phyloP scores from a whole-genome alignment of 164 flowering plant species.

The Warburgia ugandensis region DNA sequence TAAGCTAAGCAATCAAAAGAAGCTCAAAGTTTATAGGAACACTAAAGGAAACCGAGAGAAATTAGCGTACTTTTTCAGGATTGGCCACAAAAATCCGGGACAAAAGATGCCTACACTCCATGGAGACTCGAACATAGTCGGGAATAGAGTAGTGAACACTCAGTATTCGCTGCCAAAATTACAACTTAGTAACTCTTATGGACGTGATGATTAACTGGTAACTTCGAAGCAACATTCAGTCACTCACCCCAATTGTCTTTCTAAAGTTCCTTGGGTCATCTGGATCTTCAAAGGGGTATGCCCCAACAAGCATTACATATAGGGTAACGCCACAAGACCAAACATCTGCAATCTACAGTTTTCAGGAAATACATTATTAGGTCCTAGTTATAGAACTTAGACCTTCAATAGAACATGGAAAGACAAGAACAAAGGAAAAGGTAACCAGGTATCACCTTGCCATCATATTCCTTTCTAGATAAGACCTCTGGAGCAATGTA shows the following conservation, averaged over 20 bases:
- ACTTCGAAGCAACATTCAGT: neutral
- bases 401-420: neutral
- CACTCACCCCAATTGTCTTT: conserved; percentile 52
- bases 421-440: neutral
- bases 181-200: neutral
- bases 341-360: conserved; percentile 58
- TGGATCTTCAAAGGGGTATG: conserved; percentile 70
- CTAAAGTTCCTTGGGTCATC: conserved; percentile 62
- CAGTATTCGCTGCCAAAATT: conserved; percentile 46
- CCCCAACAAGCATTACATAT: conserved; percentile 70
- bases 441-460: conserved; percentile 41
- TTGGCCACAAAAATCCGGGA: conserved; percentile 60
- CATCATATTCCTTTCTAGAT: conserved; percentile 57
- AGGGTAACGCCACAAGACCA: conserved; percentile 77
- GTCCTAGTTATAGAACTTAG: conserved; percentile 1
- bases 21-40: neutral
- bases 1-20: neutral
- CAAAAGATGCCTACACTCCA: conserved; percentile 51
- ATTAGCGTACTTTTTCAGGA: conserved; percentile 47
- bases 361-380: neutral
- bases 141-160: conserved; percentile 63
- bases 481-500: conserved; percentile 74
- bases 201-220: neutral
- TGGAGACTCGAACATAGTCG: conserved; percentile 53
- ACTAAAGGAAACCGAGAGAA: neutral